Percentiles rank a stretch among this genome's conserved stretches.
Evolutionary conservation across 2,329 filamentous ascomycete genomes (phyloP).

Genomic region (Hymenoscyphus infarciens): DNA sequence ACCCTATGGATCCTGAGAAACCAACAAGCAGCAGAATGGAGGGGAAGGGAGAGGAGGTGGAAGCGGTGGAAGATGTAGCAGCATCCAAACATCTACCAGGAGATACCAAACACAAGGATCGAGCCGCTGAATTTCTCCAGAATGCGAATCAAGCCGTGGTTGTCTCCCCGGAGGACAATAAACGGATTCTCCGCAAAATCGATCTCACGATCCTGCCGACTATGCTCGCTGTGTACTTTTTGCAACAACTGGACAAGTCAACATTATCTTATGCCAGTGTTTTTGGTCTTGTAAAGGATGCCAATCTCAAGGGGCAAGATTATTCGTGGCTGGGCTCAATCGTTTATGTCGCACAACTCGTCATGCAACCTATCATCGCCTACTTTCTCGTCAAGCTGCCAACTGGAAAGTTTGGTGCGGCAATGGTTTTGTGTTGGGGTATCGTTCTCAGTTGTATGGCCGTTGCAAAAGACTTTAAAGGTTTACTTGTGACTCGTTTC

Average conservation of each 20-base stretch:
- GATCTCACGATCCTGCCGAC: conserved; percentile 49
- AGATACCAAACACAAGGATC: conserved; percentile 16
- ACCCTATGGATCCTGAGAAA: neutral
- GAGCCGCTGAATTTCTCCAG: conserved; percentile 22
- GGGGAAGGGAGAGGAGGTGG: conserved; percentile 4
- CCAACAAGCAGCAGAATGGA: conserved; percentile 9
- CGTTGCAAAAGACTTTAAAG: conserved; percentile 35
- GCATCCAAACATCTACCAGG: conserved; percentile 11
- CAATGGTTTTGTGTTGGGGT: conserved; percentile 54
- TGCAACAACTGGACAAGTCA: conserved; percentile 46
- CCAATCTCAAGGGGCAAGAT: conserved; percentile 44
- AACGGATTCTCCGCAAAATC: conserved; percentile 37
- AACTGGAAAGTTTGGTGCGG: conserved; percentile 50
- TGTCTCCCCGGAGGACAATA: conserved; percentile 24
- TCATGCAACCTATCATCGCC: conserved; percentile 54
- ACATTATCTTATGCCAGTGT: conserved; percentile 43
- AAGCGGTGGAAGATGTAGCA: conserved; percentile 19
- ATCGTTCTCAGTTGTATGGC: conserved; percentile 39
- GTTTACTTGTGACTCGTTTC: conserved; percentile 39
- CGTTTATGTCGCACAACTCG: conserved; percentile 56
- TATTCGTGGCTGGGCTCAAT: conserved; percentile 60
- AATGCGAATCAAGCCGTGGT: conserved; percentile 17
- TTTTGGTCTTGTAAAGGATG: conserved; percentile 47
- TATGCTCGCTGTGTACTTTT: conserved; percentile 53
- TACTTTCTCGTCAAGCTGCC: conserved; percentile 51